phyloP scores from a whole-genome alignment of 768 basidiomycete genomes.

The Termitomyces sp. region DNA sequence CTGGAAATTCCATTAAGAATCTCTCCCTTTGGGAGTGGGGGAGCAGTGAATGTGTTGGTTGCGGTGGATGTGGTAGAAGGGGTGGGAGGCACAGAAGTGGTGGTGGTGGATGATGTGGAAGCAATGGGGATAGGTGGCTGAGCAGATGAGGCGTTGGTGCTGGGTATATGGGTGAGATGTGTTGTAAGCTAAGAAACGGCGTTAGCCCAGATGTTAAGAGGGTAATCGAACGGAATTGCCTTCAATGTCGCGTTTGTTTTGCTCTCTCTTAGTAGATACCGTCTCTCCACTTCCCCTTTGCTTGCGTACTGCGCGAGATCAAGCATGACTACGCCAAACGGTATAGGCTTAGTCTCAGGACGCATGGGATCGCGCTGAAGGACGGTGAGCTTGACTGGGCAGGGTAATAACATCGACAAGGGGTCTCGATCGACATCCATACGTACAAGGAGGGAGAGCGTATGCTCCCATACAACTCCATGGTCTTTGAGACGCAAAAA shows the following conservation, averaged over 20 bases:
- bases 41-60: conserved; percentile 47
- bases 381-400: conserved; percentile 64
- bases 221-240: conserved; percentile 32
- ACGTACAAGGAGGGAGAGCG: conserved; percentile 56
- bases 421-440: conserved; percentile 56
- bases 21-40: conserved; percentile 70
- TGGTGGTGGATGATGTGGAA: neutral
- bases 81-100: neutral
- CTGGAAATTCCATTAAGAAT: conserved; percentile 67
- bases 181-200: conserved; percentile 49
- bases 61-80: conserved; percentile 6
- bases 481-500: conserved; percentile 65
- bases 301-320: conserved; percentile 77
- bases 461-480: conserved; percentile 59
- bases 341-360: conserved; percentile 33
- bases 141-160: conserved; percentile 15
- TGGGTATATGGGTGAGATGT: conserved; percentile 35
- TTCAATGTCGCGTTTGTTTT: conserved; percentile 81
- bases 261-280: conserved; percentile 68
- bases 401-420: conserved; percentile 47
- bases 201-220: neutral
- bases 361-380: conserved; percentile 61
- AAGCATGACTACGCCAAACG: conserved; percentile 63
- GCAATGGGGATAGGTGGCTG: neutral
- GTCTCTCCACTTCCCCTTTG: conserved; percentile 56